phyloP scores from a whole-genome alignment of 2,329 filamentous ascomycete species.

The Aureobasidium vineae region DNA sequence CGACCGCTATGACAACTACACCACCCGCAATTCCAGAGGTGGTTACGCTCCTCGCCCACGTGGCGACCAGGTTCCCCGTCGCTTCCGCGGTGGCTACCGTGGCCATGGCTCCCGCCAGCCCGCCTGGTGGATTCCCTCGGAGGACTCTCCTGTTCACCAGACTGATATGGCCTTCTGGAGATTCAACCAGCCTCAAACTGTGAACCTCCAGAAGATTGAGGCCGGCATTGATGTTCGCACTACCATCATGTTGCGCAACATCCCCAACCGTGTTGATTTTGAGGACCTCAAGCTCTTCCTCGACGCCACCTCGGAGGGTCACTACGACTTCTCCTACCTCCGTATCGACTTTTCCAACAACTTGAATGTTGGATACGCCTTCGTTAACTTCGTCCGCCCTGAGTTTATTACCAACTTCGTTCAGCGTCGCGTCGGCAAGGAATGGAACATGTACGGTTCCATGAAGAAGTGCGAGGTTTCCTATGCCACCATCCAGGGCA shows the following conservation, averaged over 20 bases:
- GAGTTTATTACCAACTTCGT: conserved; percentile 64
- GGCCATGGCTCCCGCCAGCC: neutral
- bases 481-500: conserved; percentile 96
- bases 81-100: conserved; percentile 6
- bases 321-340: conserved; percentile 93
- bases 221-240: conserved; percentile 52
- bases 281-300: conserved; percentile 68
- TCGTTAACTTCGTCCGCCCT: conserved; percentile 88
- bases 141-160: conserved; percentile 2
- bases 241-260: conserved; percentile 83
- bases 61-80: neutral
- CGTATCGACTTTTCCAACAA: conserved; percentile 63
- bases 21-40: neutral
- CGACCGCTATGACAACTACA: neutral
- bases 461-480: conserved; percentile 87
- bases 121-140: neutral
- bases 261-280: conserved; percentile 82
- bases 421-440: conserved; percentile 27
- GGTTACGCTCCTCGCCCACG: neutral
- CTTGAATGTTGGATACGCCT: conserved; percentile 86
- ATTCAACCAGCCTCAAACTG: conserved; percentile 40
- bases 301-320: conserved; percentile 73
- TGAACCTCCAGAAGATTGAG: conserved; percentile 41
- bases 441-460: conserved; percentile 75
- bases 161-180: neutral